These are phyloP conservation scores for Xylariaceae sp. DNA, from an alignment of 2,329 filamentous ascomycete species.

Conservation along the genomic window DNA sequence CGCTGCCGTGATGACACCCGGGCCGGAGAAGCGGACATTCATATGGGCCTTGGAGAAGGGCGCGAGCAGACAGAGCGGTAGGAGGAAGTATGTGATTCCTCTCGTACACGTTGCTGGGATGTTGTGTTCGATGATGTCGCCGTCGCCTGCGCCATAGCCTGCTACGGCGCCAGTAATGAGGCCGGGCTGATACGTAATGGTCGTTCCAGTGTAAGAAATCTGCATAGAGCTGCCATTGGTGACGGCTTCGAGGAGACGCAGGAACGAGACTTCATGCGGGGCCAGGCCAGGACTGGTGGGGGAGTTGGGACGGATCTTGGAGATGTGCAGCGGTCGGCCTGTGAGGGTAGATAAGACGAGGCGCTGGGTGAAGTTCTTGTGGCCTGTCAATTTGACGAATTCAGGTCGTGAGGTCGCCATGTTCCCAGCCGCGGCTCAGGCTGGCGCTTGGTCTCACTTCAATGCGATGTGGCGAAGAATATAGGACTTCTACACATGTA, in stretches of 20 bases:
- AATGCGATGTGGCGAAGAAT: constrained; percentile 2
- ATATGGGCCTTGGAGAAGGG: constrained; percentile 90
- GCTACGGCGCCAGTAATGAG: constrained; percentile 82
- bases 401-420: constrained; percentile 41
- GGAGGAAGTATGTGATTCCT: constrained; percentile 86
- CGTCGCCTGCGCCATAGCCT: constrained; percentile 60
- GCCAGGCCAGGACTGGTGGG: constrained; percentile 84
- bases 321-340: constrained; percentile 83
- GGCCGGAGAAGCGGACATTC: constrained; percentile 84
- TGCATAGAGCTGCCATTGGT: constrained; percentile 95
- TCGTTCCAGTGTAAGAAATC: constrained; percentile 94
- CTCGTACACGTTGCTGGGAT: constrained; percentile 72
- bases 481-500: neutral
- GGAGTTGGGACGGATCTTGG: constrained; percentile 84
- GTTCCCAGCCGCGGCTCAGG: constrained; percentile 14
- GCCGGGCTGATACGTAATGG: constrained; percentile 85
- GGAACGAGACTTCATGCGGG: constrained; percentile 89
- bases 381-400: constrained; percentile 74
- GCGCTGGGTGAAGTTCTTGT: constrained; percentile 76
- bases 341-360: constrained; percentile 88
- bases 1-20: constrained; percentile 85
- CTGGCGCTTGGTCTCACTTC: constrained; percentile 3
- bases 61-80: constrained; percentile 83
- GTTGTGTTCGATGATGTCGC: constrained; percentile 76
- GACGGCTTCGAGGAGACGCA: constrained; percentile 87